Evolutionary conservation across 2,329 filamentous ascomycete species (phyloP).

Genomic region (Colletotrichum theobromicola): DNA sequence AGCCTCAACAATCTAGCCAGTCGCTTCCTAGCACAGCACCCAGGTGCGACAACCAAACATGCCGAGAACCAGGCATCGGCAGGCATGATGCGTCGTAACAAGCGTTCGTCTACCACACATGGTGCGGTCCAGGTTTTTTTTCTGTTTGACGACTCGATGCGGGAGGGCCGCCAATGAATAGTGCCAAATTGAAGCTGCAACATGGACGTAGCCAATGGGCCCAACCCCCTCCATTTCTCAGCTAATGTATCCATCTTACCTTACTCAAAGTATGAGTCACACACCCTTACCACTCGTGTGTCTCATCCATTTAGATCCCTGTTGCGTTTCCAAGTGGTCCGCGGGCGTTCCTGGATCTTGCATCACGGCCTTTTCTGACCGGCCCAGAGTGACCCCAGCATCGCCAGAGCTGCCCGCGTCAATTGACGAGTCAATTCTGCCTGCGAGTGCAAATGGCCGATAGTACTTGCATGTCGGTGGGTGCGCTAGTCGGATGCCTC

Average conservation of each 20-base stretch:
- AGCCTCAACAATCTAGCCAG: background rate
- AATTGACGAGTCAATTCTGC: constrained; percentile 23
- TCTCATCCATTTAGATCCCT: constrained; percentile 24
- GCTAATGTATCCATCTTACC: constrained; percentile 6
- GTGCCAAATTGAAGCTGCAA: constrained; percentile 12
- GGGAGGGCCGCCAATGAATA: constrained; percentile 16
- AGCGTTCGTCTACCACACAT: background rate
- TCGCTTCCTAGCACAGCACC: background rate
- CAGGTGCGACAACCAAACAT: background rate
- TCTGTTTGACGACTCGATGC: constrained; percentile 19
- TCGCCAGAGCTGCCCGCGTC: background rate
- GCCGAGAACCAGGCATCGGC: background rate
- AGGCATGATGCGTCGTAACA: constrained; percentile 3
- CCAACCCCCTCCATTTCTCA: constrained; percentile 19
- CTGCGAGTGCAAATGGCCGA: background rate
- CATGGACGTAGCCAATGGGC: constrained; percentile 14
- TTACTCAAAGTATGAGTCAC: constrained; percentile 19
- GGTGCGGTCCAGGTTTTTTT: background rate
- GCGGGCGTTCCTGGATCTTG: constrained; percentile 25
- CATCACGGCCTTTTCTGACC: constrained; percentile 8
- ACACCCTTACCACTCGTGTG: constrained; percentile 24
- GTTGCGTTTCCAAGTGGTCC: constrained; percentile 8
- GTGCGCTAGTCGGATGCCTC: constrained; percentile 17
- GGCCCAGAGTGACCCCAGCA: background rate
- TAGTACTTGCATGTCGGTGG: constrained; percentile 19